phyloP scores from a whole-genome alignment of 371 early-diverging fungal species.

The Lichtheimia corymbifera region DNA sequence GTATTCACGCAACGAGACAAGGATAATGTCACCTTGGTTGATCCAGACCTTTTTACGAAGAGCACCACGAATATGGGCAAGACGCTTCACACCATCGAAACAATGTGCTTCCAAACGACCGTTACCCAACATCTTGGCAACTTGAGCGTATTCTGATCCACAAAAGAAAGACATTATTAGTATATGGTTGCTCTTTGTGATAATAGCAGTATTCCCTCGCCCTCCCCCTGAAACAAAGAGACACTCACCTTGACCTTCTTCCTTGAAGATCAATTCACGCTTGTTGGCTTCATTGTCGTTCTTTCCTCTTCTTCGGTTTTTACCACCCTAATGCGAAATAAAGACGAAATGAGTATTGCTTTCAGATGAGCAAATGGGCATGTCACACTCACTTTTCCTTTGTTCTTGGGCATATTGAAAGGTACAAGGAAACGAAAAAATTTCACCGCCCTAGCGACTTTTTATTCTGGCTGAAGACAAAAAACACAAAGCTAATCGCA shows the following conservation, averaged over 20 bases:
- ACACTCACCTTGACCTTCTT: slow-evolving; percentile 89
- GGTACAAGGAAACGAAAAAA: not conserved
- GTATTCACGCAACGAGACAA: slow-evolving; percentile 95
- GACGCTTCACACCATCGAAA: slow-evolving; percentile 90
- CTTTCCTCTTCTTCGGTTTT: slow-evolving; percentile 96
- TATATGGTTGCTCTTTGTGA: no score
- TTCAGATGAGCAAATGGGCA: not conserved
- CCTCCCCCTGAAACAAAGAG: not conserved
- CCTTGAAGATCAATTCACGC: slow-evolving; percentile 93
- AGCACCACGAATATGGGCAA: slow-evolving; percentile 97
- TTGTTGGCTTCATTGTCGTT: slow-evolving; percentile 94
- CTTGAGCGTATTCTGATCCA: slow-evolving; percentile 90
- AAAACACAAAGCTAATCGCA: no score
- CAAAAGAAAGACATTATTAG: not conserved
- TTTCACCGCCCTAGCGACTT: no score
- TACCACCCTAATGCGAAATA: slow-evolving; percentile 82
- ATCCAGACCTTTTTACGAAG: slow-evolving; percentile 96
- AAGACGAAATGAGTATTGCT: not conserved
- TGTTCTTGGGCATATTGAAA: slow-evolving; percentile 80
- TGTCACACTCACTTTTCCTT: slow-evolving; percentile 73
- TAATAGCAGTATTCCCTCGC: not conserved
- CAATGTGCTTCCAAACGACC: slow-evolving; percentile 95
- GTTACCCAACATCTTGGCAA: slow-evolving; percentile 95
- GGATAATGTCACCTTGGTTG: slow-evolving; percentile 93
- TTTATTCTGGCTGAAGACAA: no score